Evolutionary conservation across 2,329 filamentous ascomycete genomes (phyloP).

Genomic region (Fusarium zealandicum): DNA sequence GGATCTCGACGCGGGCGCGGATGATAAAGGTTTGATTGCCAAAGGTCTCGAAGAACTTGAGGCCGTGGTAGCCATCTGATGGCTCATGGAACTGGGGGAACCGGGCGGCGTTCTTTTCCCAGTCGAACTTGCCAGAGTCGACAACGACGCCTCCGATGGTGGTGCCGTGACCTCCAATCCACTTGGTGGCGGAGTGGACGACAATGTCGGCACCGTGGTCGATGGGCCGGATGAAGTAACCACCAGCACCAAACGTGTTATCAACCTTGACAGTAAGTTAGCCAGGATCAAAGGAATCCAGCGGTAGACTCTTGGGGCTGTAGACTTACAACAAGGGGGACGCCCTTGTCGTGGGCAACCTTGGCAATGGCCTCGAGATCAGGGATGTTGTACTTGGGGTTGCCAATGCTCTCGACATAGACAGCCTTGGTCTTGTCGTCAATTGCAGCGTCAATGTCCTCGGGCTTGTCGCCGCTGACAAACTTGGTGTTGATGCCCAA

Average conservation of each 20-base stretch:
- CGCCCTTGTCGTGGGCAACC: constrained; percentile 73
- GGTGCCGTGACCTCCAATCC: constrained; percentile 95
- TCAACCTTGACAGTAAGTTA: constrained; percentile 65
- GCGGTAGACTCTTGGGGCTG: too few relatives aligned
- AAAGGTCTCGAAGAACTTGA: constrained; percentile 95
- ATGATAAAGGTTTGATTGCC: constrained; percentile 85
- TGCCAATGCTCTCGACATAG: constrained; percentile 91
- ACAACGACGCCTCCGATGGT: constrained; percentile 88
- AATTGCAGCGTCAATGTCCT: constrained; percentile 81
- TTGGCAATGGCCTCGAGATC: constrained; percentile 88
- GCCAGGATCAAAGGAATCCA: neutral
- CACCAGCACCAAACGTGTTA: constrained; percentile 94
- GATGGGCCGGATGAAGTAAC: constrained; percentile 86
- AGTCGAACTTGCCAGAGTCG: constrained; percentile 92
- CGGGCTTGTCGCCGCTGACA: constrained; percentile 78
- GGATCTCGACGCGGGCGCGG: constrained; percentile 85
- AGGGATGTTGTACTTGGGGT: constrained; percentile 91
- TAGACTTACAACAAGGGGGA: constrained; percentile 66
- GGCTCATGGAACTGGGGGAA: constrained; percentile 96
- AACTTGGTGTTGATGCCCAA: constrained; percentile 90
- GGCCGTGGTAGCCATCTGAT: constrained; percentile 86
- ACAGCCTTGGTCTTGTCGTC: constrained; percentile 94
- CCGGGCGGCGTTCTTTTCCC: constrained; percentile 81
- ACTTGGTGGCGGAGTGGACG: constrained; percentile 93
- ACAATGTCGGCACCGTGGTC: constrained; percentile 93